A percentile compares a stretch with the other conserved stretches of the same genome.
These are phyloP conservation scores for Populus ilicifolia DNA, from an alignment of 345 rosid genomes.

Conservation along the genomic window DNA sequence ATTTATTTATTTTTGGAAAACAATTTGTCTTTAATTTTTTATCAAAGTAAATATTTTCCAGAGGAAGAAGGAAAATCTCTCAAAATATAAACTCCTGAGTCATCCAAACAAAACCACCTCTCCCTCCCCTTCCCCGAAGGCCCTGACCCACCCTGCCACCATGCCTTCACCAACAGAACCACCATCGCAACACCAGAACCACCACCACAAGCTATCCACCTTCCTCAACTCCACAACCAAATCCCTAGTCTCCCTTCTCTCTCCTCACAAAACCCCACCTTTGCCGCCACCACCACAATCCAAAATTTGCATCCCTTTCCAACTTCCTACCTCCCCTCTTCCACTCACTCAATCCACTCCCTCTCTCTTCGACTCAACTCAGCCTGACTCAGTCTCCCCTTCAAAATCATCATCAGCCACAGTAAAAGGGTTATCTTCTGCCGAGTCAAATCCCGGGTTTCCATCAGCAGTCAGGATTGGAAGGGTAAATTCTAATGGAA, in stretches of 20 bases:
- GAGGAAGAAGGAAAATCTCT: not conserved
- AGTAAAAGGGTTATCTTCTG: constrained; percentile 38
- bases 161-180: constrained; percentile 48
- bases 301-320: constrained; percentile 51
- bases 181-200: constrained; percentile 21
- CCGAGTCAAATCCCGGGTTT: constrained; percentile 52
- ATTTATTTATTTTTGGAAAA: too few relatives aligned
- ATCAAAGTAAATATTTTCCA: not conserved
- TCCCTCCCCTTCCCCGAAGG: not conserved
- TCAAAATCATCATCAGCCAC: constrained; percentile 38
- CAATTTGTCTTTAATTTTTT: not conserved
- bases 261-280: constrained; percentile 33
- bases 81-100: not conserved
- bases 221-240: constrained; percentile 42
- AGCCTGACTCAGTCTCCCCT: constrained; percentile 36
- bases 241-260: constrained; percentile 41
- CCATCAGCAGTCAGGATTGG: constrained; percentile 78
- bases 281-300: constrained; percentile 25
- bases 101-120: not conserved
- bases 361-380: constrained; percentile 34
- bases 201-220: constrained; percentile 19
- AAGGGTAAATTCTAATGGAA: constrained; percentile 59
- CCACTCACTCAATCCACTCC: constrained; percentile 8
- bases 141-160: not conserved
- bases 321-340: constrained; percentile 33